Evolutionary conservation across 2,329 filamentous ascomycete genomes (phyloP).

Genomic region (Monilinia aucupariae): DNA sequence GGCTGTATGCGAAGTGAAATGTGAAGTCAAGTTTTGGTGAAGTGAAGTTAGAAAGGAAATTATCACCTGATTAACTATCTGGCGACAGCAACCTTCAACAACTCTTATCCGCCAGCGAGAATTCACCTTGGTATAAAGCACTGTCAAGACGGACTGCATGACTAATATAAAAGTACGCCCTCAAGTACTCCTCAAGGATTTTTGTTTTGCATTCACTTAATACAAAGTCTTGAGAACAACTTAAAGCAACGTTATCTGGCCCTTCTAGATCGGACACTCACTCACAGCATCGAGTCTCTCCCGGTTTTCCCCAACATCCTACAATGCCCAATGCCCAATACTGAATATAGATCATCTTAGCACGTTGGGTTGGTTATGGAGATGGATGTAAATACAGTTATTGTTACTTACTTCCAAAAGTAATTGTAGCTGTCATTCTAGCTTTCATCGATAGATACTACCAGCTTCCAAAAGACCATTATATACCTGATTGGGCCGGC

Average conservation of each 20-base stretch:
- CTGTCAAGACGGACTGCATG: background rate
- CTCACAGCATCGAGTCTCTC: background rate
- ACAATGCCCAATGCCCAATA: background rate
- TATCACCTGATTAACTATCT: background rate
- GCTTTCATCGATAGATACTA: background rate
- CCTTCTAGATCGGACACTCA: background rate
- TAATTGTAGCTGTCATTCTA: background rate
- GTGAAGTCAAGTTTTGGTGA: background rate
- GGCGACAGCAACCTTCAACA: background rate
- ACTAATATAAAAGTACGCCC: background rate
- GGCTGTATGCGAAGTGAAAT: background rate
- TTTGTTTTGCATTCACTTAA: background rate
- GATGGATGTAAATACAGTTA: background rate
- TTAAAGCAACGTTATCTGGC: too few relatives aligned
- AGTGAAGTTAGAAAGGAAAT: background rate
- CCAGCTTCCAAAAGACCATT: background rate
- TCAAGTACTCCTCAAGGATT: background rate
- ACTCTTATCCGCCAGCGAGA: background rate
- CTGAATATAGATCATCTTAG: background rate
- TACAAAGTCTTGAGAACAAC: too few relatives aligned
- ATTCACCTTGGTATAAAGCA: background rate
- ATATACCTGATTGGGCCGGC: background rate
- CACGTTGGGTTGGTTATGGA: too few relatives aligned
- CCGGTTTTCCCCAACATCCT: background rate
- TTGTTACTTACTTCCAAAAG: background rate